A percentile compares a stretch with the other conserved stretches of the same genome.
These are phyloP conservation scores for Aspergillus neoniger DNA, from an alignment of 2,329 filamentous ascomycete genomes.

Conservation along the genomic window DNA sequence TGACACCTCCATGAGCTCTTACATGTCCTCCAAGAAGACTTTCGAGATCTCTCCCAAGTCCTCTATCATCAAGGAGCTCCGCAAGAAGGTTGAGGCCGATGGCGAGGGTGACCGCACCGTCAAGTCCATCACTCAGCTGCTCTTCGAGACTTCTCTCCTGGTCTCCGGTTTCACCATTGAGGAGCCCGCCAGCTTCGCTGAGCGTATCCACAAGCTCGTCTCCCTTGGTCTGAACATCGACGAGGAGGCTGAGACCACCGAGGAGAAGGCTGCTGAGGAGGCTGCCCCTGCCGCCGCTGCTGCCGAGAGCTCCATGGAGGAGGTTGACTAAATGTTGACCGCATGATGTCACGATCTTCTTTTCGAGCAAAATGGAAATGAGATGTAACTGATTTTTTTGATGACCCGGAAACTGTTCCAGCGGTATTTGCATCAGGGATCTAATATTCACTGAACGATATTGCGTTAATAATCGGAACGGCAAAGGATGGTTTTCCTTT, in stretches of 20 bases:
- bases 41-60: slow-evolving; percentile 99
- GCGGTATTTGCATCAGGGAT: slow-evolving; percentile 17
- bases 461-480: slow-evolving; percentile 21
- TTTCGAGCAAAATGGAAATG: slow-evolving; percentile 17
- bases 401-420: slow-evolving; percentile 16
- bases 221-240: slow-evolving; percentile 97
- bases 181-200: slow-evolving; percentile 94
- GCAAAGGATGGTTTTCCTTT: slow-evolving; percentile 14
- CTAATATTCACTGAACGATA: slow-evolving; percentile 9
- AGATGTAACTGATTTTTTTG: slow-evolving; percentile 16
- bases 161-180: slow-evolving; percentile 99
- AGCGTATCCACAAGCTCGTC: slow-evolving; percentile 99
- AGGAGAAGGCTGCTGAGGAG: slow-evolving; percentile 57
- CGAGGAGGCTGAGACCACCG: slow-evolving; percentile 76
- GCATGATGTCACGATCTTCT: slow-evolving; percentile 14
- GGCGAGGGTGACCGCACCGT: slow-evolving; percentile 98
- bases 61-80: slow-evolving; percentile 96
- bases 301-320: slow-evolving; percentile 97
- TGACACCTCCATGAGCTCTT: slow-evolving; percentile 98
- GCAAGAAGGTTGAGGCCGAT: slow-evolving; percentile 97
- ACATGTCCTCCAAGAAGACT: slow-evolving; percentile 99
- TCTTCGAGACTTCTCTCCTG: slow-evolving; percentile 97
- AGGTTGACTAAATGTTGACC: slow-evolving; percentile 78
- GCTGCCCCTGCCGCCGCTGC: slow-evolving; percentile 64
- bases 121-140: slow-evolving; percentile 97